These are phyloP conservation scores for Albifimbria verrucaria DNA, from an alignment of 2,329 filamentous ascomycete species.

Conservation along the genomic window DNA sequence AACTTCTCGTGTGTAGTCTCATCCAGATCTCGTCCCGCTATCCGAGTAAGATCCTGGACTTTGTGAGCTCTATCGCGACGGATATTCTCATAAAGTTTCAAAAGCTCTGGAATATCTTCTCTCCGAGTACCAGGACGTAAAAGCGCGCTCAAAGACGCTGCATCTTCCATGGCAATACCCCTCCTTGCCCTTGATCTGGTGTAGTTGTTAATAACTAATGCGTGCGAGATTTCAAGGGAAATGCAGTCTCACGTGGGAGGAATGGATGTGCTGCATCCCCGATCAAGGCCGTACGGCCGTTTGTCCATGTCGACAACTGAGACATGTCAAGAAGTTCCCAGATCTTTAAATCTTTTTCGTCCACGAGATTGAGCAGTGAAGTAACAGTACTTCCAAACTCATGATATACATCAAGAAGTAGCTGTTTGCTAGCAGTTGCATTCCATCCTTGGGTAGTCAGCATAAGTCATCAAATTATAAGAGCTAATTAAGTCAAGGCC, in stretches of 20 bases:
- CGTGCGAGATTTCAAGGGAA: background rate
- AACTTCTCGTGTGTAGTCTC: conserved; percentile 26
- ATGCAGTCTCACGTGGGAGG: conserved; percentile 36
- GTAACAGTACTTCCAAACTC: conserved; percentile 39
- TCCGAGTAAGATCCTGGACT: conserved; percentile 56
- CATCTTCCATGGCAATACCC: conserved; percentile 69
- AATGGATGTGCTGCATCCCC: conserved; percentile 70
- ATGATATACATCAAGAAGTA: conserved; percentile 34
- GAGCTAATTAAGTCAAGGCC: background rate
- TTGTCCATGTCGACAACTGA: conserved; percentile 51
- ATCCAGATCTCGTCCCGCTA: conserved; percentile 45
- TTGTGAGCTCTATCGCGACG: conserved; percentile 53
- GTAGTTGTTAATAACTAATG: no score
- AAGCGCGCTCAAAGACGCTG: conserved; percentile 53
- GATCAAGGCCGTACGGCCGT: conserved; percentile 52
- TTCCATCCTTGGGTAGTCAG: conserved; percentile 33
- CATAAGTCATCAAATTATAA: background rate
- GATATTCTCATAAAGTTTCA: conserved; percentile 57
- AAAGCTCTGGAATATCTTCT: conserved; percentile 48
- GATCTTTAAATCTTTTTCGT: conserved; percentile 45
- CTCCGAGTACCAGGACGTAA: conserved; percentile 42
- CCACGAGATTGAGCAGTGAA: conserved; percentile 38
- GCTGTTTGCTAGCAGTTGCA: conserved; percentile 28
- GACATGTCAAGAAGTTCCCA: conserved; percentile 64
- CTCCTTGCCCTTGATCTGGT: conserved; percentile 29